Percentiles rank a stretch among this genome's conserved stretches.
These are phyloP conservation scores for Pseudocercospora eumusae DNA, from an alignment of 2,329 filamentous ascomycete genomes.

Conservation along the genomic window DNA sequence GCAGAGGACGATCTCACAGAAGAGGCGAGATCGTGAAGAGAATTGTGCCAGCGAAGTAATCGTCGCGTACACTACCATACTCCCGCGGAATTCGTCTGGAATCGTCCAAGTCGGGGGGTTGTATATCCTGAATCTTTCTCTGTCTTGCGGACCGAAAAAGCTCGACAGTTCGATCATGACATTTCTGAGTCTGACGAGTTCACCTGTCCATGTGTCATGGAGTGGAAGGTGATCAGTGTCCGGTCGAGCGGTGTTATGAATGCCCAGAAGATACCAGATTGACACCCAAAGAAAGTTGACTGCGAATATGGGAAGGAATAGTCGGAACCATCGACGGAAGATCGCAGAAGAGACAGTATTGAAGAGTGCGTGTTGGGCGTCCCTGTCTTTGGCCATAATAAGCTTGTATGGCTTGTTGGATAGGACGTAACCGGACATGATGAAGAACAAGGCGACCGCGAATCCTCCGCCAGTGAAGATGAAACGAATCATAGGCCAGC, in stretches of 20 bases:
- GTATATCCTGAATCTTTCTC: conserved; percentile 7
- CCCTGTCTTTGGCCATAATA: conserved; percentile 35
- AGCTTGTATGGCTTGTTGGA: conserved; percentile 49
- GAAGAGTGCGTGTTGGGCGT: conserved; percentile 32
- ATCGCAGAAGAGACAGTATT: conserved; percentile 52
- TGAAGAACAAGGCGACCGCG: conserved; percentile 57
- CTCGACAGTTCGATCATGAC: background rate
- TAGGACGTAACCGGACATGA: conserved; percentile 57
- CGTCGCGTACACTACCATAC: conserved; percentile 31
- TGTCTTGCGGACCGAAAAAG: background rate
- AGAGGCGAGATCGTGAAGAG: conserved; percentile 57
- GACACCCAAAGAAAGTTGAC: conserved; percentile 50
- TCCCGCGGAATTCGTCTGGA: conserved; percentile 19
- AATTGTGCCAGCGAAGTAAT: conserved; percentile 60
- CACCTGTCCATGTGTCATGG: background rate
- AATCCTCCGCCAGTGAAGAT: conserved; percentile 65
- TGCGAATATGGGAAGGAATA: conserved; percentile 55
- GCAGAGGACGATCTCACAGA: conserved; percentile 56
- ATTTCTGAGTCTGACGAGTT: background rate
- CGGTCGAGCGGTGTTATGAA: background rate
- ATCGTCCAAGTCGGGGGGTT: conserved; percentile 25
- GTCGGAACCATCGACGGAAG: conserved; percentile 54
- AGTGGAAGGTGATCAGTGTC: background rate
- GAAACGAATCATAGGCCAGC: conserved; percentile 59
- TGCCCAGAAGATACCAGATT: background rate